Evolutionary conservation across 1,139 yeast species (phyloP), one percentile per base, ranked within the genome.

Genomic region (Sugiyamaella paludigena): DNA sequence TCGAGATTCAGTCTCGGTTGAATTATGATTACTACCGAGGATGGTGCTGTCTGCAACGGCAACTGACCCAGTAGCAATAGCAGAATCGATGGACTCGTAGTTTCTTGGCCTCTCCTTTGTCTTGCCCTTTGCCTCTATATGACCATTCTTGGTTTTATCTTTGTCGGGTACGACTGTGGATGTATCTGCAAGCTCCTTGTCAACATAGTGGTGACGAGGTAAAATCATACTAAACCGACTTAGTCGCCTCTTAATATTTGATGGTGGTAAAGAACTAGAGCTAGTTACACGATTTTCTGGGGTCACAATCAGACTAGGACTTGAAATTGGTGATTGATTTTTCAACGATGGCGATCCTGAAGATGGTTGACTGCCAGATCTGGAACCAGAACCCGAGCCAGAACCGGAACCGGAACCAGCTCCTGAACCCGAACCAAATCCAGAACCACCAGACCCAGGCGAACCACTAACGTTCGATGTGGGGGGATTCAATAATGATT

Each of bases 401-500:
- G 31, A 13, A 6, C 41, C 15, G 15, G 15, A 29, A 9, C 36
- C 30, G 10, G 13, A 12, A 5, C 36, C 36, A n/a, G 11, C 2
- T 2, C 13, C 36, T 6, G 13, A 13, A 4, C 36, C 36, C 2
- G 10, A n/a, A 6, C 36, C 36, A 33, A 5, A 19, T 2, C 38
- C 38, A 35, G 19, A 19, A 5, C 38, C 38, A 35, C 33, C 33
- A n/a, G 40, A 37, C 31, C 29, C 27, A 31, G 38, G 40, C n/a
- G 50, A 32, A 19, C 40, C 31, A 35, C 51, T 40, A 36, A 16
- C 34, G 39, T 30, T 10, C 36, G 27, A 13, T 42, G 45, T 2
- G 45, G 40, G 13, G 47, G 45, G 11, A 43, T 44, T 50, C 35
- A 50, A 27, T n/a, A 50, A 43, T 4, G 53, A 36, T 19, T 50